phyloP scores from a whole-genome alignment of 1,139 yeast species.

The Debaryomyces psychrophilus region DNA sequence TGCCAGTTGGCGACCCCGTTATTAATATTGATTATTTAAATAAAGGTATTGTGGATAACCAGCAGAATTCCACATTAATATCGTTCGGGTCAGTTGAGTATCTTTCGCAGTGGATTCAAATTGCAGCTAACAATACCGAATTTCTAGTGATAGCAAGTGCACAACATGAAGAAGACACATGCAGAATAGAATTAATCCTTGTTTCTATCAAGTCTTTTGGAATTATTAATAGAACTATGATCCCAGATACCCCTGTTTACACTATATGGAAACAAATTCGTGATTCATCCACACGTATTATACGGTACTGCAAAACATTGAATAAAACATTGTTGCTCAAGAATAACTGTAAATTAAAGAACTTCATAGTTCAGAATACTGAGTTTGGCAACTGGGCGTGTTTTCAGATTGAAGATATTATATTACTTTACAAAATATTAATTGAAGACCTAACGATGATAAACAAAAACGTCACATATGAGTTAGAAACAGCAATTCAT shows the following conservation, averaged over 20 bases:
- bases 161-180: conserved; percentile 8
- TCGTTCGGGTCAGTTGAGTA: conserved; percentile 13
- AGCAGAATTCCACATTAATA: background rate
- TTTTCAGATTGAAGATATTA: conserved; percentile 4
- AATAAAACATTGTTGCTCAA: conserved; percentile 1
- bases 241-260: conserved; percentile 4
- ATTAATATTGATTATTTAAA: conserved; percentile 23
- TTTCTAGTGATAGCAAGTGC: conserved; percentile 19
- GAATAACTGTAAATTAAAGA: background rate
- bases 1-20: conserved; percentile 23
- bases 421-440: conserved; percentile 1
- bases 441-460: background rate
- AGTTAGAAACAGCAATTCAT: conserved; percentile 1
- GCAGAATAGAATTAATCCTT: conserved; percentile 20
- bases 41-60: conserved; percentile 20
- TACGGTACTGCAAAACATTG: conserved; percentile 6
- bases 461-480: background rate
- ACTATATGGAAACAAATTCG: conserved; percentile 12
- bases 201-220: conserved; percentile 25
- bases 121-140: conserved; percentile 17
- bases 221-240: conserved; percentile 14
- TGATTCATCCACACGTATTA: conserved; percentile 4
- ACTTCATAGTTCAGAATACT: background rate
- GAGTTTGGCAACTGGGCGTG: background rate
- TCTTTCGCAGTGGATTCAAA: conserved; percentile 11